Base-by-base conservation (phyloP, 768 basidiomycete species). In the Pleurotus pulmonarius region DNA sequence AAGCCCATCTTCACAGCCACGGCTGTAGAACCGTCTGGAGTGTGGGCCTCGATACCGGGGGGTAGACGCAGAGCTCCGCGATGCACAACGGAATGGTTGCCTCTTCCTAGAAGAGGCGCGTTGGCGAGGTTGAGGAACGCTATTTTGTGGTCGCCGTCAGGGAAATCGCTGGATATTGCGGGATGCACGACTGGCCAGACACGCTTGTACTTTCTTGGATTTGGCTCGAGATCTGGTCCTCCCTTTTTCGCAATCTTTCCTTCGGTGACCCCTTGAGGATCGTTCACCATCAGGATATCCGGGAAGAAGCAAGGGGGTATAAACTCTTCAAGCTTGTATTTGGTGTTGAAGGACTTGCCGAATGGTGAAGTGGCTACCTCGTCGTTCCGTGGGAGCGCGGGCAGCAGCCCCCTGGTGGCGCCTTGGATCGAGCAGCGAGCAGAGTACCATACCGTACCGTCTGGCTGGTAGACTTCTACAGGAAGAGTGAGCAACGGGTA, bases 251-350 rank as follows among this genome's bases (percentile, higher is more conserved):
- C 15, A 16, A 39, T 37, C 26, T 41, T 53, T 18, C 51, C 51
- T n/a, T 53, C 51, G 9, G 51, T 53, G 39, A 39, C 41, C 15
- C 51, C 39, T 39, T 53, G 34, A 22, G 51, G 51, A 41, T 53
- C 51, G 39, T 53, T 53, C 18, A 53, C 51, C 16, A 43, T 53
- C 12, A 53, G 51, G 18, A 41, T 40, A 29, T 53, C 39, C n/a
- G 51, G 51, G n/a, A 53, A 53, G 24, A 16, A 53, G 3, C 11
- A 11, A 8, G 51, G 37, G 5, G 51, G 51, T 16, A 53, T 53
- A n/a, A 53, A 43, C 25, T 53, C 51, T 24, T 53, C 51, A 8
- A 53, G 51, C 18, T 39, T 53, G 51, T 18, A 41, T 15, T 53
- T 18, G 38, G 16, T 11, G 38, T 41, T 13, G 39, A 38, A 53